Base-by-base conservation (phyloP, 169 alveolate genomes). In the Babesia sp. region DNA sequence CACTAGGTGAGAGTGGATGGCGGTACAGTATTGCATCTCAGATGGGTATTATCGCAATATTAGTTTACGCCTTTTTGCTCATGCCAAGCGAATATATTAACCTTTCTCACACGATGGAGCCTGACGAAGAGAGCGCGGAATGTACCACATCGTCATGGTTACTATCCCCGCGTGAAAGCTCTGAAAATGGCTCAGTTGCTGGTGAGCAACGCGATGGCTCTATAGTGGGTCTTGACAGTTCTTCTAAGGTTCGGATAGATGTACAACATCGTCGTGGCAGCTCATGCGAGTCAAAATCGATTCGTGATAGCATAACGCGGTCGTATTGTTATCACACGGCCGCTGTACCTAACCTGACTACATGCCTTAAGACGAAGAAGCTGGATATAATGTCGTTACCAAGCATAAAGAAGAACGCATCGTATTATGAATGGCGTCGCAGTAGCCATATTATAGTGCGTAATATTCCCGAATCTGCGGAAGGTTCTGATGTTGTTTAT, bases 61-160 rank as follows among this genome's bases (percentile, higher is more conserved):
- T 71, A 22, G 29, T 45, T 12, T 31, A 34, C 34, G 28, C 72
- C 46, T 81, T 63, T 44, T 5, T 26, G 24, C 18, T 54, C n/a
- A 11, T 67, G 28, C 89, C 89, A 0, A n/a, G 34, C 29, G 70
- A 72, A 16, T 63, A 48, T 54, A 46, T 81, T 2, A 81, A 73
- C 68, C 41, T 71, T 0, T 39, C 69, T 0, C 9, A 18, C 46
- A 41, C 29, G 1, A n/a, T 5, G 2, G 55, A 3, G 57, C 8
- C 44, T 20, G 33, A 20, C 18, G 11, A 18, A 33, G 61, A 53
- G 8, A 14, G 14, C n/a, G 8, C 14, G 46, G 46, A 39, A 14
- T 39, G n/a, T 9, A 8, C 46, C 46, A 8, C 14, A 14, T 14
- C 46, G n/a, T 39, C 46, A 14, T 39, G n/a, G 14, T 12, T 28